These are phyloP conservation scores for Aspergillus puulaauensis DNA, from an alignment of 2,329 filamentous ascomycete species.

Conservation along the genomic window DNA sequence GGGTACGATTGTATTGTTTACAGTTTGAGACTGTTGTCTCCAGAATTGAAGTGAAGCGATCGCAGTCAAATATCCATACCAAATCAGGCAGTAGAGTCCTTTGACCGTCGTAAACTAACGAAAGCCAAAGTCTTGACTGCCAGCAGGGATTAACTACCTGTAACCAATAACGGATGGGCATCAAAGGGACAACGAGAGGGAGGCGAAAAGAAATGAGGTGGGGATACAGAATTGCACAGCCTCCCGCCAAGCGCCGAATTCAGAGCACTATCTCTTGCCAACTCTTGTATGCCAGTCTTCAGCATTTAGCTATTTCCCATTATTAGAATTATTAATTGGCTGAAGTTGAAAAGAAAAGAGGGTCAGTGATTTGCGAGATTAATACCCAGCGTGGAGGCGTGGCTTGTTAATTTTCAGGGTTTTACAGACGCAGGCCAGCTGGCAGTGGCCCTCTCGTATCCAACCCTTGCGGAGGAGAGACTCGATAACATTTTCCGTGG, in stretches of 20 bases:
- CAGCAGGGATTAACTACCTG: neutral
- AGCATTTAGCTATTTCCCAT: neutral
- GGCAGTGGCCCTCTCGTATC: neutral
- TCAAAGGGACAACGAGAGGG: too few relatives aligned
- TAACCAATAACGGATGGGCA: neutral
- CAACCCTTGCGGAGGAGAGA: neutral
- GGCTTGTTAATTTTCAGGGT: neutral
- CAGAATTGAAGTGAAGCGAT: neutral
- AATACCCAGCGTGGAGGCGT: neutral
- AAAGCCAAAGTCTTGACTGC: neutral
- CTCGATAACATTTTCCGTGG: too few relatives aligned
- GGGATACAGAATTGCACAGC: conserved; percentile 1
- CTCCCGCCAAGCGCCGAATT: conserved; percentile 1
- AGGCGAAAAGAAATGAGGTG: neutral
- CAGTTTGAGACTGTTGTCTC: too few relatives aligned
- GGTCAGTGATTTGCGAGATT: neutral
- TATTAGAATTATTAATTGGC: neutral
- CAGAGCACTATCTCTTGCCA: neutral
- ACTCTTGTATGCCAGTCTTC: neutral
- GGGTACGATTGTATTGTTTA: too few relatives aligned
- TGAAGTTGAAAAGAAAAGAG: neutral
- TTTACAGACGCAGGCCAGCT: neutral
- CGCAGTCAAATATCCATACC: neutral
- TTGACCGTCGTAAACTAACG: neutral
- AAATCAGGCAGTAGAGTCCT: neutral